Conservation (phyloP, 768 basidiomycete genomes). For the Cyathus striatus region DNA sequence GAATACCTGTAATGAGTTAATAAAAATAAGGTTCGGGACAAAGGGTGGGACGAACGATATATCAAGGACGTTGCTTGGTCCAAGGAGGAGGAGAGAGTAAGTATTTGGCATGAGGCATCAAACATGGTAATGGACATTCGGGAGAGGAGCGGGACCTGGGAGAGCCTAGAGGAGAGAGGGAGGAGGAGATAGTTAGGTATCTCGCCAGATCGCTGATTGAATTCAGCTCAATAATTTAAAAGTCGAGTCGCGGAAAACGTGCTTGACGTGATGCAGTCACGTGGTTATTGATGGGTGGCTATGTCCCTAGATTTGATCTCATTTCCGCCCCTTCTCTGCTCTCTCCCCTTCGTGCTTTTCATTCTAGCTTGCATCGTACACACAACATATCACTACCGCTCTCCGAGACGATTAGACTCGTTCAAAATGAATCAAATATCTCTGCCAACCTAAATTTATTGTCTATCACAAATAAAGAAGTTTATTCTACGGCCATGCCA, state of each 20-base stretch:
- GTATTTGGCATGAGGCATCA: slow-evolving; percentile 24
- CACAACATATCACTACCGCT: too few relatives aligned
- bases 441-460: too few relatives aligned
- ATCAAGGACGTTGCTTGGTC: slow-evolving; percentile 21
- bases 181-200: neutral
- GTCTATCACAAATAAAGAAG: too few relatives aligned
- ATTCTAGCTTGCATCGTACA: too few relatives aligned
- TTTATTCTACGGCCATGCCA: too few relatives aligned
- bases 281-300: too few relatives aligned
- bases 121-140: slow-evolving; percentile 10
- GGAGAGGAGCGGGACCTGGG: neutral
- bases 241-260: neutral
- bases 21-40: slow-evolving; percentile 4
- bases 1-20: slow-evolving; percentile 6
- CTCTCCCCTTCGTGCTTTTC: too few relatives aligned
- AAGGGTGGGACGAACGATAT: slow-evolving; percentile 17
- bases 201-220: neutral
- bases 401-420: too few relatives aligned
- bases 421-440: too few relatives aligned
- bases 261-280: neutral
- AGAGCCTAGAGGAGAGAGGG: neutral
- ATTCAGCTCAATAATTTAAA: neutral
- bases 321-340: too few relatives aligned
- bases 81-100: slow-evolving; percentile 22
- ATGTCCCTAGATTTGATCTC: too few relatives aligned